phyloP scores from a whole-genome alignment of 2,329 filamentous ascomycete species.

The Talaromyces amestolkiae region DNA sequence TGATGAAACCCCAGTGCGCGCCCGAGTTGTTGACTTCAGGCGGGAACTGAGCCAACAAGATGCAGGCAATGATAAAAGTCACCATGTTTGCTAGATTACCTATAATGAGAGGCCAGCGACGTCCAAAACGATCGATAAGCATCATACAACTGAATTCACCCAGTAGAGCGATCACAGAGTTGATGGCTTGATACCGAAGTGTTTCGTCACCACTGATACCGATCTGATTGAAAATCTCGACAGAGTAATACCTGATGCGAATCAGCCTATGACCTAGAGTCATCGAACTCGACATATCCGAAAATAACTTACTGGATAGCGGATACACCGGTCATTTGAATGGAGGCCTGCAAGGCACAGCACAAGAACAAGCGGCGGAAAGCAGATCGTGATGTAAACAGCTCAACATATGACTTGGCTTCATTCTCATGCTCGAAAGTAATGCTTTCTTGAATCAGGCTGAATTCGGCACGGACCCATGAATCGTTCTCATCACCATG shows the following conservation, averaged over 20 bases:
- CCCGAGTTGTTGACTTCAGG: slow-evolving; percentile 51
- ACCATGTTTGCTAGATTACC: slow-evolving; percentile 65
- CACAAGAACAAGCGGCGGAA: slow-evolving; percentile 72
- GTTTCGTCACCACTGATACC: slow-evolving; percentile 65
- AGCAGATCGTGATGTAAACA: slow-evolving; percentile 64
- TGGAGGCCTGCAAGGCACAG: slow-evolving; percentile 65
- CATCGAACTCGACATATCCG: neutral
- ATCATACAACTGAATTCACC: slow-evolving; percentile 68
- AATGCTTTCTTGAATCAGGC: slow-evolving; percentile 67
- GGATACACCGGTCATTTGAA: slow-evolving; percentile 74
- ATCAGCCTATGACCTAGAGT: neutral
- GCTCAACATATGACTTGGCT: slow-evolving; percentile 67
- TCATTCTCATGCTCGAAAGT: slow-evolving; percentile 65
- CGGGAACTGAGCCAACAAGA: slow-evolving; percentile 60
- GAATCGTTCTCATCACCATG: slow-evolving; percentile 64
- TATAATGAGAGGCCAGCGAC: slow-evolving; percentile 68
- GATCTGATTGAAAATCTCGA: slow-evolving; percentile 65
- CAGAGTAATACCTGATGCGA: slow-evolving; percentile 59
- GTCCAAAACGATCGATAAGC: slow-evolving; percentile 64
- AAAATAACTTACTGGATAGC: slow-evolving; percentile 59
- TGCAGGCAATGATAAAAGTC: slow-evolving; percentile 31
- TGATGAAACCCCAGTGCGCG: slow-evolving; percentile 72
- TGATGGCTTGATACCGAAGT: slow-evolving; percentile 73
- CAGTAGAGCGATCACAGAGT: slow-evolving; percentile 66
- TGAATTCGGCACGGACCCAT: slow-evolving; percentile 71